phyloP scores from a whole-genome alignment of 2,329 filamentous ascomycete genomes.

The Claviceps arundinis region DNA sequence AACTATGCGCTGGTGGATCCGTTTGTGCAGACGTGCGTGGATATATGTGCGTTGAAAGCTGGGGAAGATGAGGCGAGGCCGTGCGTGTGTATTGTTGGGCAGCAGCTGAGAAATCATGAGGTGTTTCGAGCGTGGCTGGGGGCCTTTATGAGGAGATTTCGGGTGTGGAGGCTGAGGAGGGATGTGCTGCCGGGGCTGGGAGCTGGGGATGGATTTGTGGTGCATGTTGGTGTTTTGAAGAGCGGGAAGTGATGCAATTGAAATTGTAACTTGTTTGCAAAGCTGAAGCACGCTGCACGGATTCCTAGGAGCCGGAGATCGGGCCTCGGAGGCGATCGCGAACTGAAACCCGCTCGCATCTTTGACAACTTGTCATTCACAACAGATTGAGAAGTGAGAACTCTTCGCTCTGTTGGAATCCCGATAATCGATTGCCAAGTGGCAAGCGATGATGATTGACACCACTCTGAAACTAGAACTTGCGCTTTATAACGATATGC shows the following conservation, averaged over 20 bases:
- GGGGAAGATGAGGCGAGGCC: constrained; percentile 6
- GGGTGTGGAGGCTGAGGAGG: constrained; percentile 61
- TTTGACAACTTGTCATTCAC: too few relatives aligned
- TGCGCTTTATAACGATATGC: too few relatives aligned
- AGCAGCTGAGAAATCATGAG: constrained; percentile 74
- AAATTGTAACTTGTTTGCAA: neutral
- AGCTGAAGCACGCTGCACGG: neutral
- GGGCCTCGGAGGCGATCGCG: too few relatives aligned
- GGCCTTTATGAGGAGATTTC: constrained; percentile 53
- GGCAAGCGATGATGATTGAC: too few relatives aligned
- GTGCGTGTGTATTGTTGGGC: constrained; percentile 69
- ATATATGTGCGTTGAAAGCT: constrained; percentile 51
- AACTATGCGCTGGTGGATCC: constrained; percentile 77
- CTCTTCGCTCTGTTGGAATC: too few relatives aligned
- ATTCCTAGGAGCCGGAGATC: too few relatives aligned
- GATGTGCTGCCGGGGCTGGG: constrained; percentile 45
- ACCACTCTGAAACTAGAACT: too few relatives aligned
- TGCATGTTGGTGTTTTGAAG: constrained; percentile 62
- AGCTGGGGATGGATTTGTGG: constrained; percentile 60
- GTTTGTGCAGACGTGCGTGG: constrained; percentile 67
- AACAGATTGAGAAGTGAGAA: too few relatives aligned
- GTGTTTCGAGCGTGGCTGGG: constrained; percentile 75
- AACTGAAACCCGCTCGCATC: too few relatives aligned
- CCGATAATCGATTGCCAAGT: too few relatives aligned
- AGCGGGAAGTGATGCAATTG: constrained; percentile 7